Percentiles rank a stretch among this genome's conserved stretches.
phyloP scores from a whole-genome alignment of 2,329 filamentous ascomycete genomes.

The Monosporascus sp. region DNA sequence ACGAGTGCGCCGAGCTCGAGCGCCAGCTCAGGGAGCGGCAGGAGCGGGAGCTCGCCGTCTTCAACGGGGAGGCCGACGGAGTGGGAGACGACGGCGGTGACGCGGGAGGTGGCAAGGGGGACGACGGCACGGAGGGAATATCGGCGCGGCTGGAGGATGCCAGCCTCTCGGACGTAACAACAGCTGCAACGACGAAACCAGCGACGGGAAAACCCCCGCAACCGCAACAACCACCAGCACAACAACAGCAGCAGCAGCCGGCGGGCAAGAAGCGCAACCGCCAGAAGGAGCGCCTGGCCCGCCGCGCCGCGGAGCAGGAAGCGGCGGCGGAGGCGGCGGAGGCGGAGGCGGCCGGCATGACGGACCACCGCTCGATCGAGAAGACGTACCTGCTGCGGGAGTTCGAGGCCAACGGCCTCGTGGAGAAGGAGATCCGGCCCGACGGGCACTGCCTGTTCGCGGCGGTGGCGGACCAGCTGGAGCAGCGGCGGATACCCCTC shows the following conservation, averaged over 20 bases:
- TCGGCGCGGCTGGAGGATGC: constrained; percentile 13
- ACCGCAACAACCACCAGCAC: constrained; percentile 15
- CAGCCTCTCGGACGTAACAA: constrained; percentile 5
- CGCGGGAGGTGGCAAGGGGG: constrained; percentile 10
- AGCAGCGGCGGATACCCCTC: constrained; percentile 43
- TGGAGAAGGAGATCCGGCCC: constrained; percentile 74
- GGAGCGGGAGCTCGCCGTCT: constrained; percentile 48
- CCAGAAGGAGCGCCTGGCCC: constrained; percentile 84
- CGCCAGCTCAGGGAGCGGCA: constrained; percentile 62
- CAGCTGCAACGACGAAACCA: neutral
- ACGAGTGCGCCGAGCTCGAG: constrained; percentile 70
- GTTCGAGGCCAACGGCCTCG: constrained; percentile 59
- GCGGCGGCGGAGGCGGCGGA: constrained; percentile 63
- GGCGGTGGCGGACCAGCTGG: constrained; percentile 80
- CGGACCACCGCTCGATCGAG: constrained; percentile 67
- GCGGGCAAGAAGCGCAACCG: constrained; percentile 73
- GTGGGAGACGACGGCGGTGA: constrained; percentile 1
- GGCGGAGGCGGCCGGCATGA: constrained; percentile 68
- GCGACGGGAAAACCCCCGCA: neutral
- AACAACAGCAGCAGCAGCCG: constrained; percentile 10
- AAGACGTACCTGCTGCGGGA: constrained; percentile 62
- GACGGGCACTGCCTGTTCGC: constrained; percentile 96
- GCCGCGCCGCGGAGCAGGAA: constrained; percentile 80
- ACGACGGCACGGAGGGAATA: constrained; percentile 15
- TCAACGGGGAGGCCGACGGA: constrained; percentile 25